These are phyloP conservation scores for Crithidia acanthocephali DNA, from an alignment of 208 protist genomes.

Conservation along the genomic window DNA sequence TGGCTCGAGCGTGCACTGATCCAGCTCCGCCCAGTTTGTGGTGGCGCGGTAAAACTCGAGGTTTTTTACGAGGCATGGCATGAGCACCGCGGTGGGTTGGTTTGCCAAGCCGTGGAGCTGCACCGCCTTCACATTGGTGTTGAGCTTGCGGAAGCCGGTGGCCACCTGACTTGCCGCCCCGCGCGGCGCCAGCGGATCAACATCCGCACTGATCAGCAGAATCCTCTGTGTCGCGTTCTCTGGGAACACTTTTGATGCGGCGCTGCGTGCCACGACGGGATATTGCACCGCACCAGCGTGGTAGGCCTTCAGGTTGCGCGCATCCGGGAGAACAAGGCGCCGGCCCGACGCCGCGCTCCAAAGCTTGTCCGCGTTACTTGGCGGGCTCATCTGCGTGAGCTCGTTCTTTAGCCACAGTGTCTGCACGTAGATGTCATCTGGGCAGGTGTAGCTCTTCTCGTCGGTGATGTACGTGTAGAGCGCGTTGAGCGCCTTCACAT, in stretches of 20 bases:
- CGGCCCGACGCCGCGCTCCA: background rate
- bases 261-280: conserved; percentile 1
- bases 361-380: conserved; percentile 7
- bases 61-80: conserved; percentile 43
- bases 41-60: conserved; percentile 28
- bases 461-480: conserved; percentile 38
- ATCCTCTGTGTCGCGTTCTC: conserved; percentile 33
- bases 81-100: conserved; percentile 27
- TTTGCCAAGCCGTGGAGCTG: conserved; percentile 33
- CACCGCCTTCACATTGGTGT: conserved; percentile 14
- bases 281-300: conserved; percentile 34
- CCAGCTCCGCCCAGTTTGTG: conserved; percentile 31
- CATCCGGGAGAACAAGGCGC: conserved; percentile 3
- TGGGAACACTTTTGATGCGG: conserved; percentile 1
- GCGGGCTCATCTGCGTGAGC: conserved; percentile 13
- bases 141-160: conserved; percentile 16
- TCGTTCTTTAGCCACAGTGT: conserved; percentile 51
- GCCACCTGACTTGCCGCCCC: conserved; percentile 26
- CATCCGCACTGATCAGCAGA: conserved; percentile 38
- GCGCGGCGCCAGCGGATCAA: conserved; percentile 37
- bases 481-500: conserved; percentile 43
- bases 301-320: conserved; percentile 13
- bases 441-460: conserved; percentile 9
- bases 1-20: conserved; percentile 23
- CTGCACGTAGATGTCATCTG: conserved; percentile 28